Evolutionary conservation across 2,329 filamentous ascomycete genomes (phyloP), one percentile per base, ranked within the genome.

Genomic region (Xylaria sp.): DNA sequence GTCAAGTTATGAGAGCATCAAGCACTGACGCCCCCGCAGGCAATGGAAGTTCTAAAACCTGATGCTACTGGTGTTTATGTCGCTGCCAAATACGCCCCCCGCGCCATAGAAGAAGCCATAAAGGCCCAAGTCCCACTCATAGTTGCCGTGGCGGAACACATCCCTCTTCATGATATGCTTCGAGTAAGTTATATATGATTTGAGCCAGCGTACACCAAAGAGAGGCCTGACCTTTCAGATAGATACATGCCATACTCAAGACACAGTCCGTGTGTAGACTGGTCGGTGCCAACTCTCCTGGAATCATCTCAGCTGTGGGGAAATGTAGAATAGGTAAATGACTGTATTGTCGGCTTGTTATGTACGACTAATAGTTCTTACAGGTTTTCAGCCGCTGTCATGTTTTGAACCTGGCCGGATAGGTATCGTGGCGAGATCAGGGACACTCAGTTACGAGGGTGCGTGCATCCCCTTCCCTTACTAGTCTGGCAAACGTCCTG

Each of bases 51-150:
- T 62, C 74, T 91, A 37, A 89, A 86, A 63, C 89, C 90, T 2
- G 85, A 92, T 72, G 90, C 89, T 4, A 91, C 89, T 1, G 89
- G 86, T 4, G 89, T 93, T 51, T 92, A 91, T 62, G 90, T 92
- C 2, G 86, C 89, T 1, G 89, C 89, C n/a, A 82, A 86, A 54
- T 84, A 89, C 60, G 90, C 89, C 1, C 79, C 86, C 0, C 77
- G 78, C 21, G 90, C 90, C 0, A 92, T 93, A 63, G 86, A 90
- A 69, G 89, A 92, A 69, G 89, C 90, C 1, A 89, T 92, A 48
- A 88, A 87, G 69, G 87, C 87, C 1, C 87, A 91, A 66, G 86
- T 91, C 0, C 86, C 87, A 1, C 76, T 91, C n/a, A 86, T 91
- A 45, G 86, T 90, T 19, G 86, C 86, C 17, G 88, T 91, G 17